Evolutionary conservation across 768 basidiomycete genomes (phyloP).

Genomic region (Naematelia encephala): DNA sequence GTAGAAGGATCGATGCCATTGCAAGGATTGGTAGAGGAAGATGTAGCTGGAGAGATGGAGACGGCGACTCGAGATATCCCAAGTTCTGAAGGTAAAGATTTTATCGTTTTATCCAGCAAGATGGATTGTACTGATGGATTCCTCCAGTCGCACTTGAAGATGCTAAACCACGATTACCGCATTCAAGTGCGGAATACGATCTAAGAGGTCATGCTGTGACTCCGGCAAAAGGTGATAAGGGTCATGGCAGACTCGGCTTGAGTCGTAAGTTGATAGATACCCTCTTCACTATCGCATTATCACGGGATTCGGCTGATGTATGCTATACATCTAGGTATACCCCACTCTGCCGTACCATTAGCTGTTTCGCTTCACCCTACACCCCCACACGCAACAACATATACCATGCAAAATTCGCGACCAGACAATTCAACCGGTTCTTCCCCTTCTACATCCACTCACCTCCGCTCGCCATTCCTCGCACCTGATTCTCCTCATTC

Average conservation of each 20-base stretch:
- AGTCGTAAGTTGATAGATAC: constrained; percentile 27
- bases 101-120: neutral
- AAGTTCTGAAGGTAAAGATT: neutral
- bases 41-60: neutral
- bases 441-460: constrained; percentile 2
- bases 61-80: neutral
- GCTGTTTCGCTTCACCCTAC: constrained; percentile 30
- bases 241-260: constrained; percentile 18
- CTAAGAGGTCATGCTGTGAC: constrained; percentile 28
- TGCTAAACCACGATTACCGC: constrained; percentile 17
- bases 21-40: neutral
- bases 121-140: neutral
- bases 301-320: no score
- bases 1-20: neutral
- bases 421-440: neutral
- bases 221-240: constrained; percentile 7
- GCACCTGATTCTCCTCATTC: constrained; percentile 26
- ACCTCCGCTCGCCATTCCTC: constrained; percentile 33
- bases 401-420: constrained; percentile 7
- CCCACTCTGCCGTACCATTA: constrained; percentile 32
- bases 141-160: neutral
- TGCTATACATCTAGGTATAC: constrained; percentile 42
- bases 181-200: constrained; percentile 36
- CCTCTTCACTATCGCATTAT: neutral
- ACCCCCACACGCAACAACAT: neutral